Conservation (phyloP, 345 rosid genomes). For the Aquilaria malaccensis region DNA sequence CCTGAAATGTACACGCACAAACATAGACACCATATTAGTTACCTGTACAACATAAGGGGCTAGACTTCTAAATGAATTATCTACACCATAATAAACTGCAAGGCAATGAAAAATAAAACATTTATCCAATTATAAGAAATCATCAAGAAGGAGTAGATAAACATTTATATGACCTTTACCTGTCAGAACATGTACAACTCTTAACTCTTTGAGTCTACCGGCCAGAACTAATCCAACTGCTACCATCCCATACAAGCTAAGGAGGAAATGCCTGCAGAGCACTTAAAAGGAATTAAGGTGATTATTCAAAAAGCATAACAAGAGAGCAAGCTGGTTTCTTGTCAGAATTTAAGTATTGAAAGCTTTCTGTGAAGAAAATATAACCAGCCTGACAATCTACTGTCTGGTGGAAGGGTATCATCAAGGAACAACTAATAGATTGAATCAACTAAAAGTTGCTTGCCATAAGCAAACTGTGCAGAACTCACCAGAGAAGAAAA, state of each 20-base stretch:
- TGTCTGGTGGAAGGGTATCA: background rate
- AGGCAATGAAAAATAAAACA: conserved; percentile 10
- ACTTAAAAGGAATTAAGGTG: conserved; percentile 19
- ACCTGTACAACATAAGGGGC: conserved; percentile 78
- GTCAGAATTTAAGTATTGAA: background rate
- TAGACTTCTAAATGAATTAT: conserved; percentile 55
- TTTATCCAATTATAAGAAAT: conserved; percentile 4
- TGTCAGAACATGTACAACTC: conserved; percentile 43
- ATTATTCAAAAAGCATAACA: background rate
- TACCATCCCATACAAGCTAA: conserved; percentile 64
- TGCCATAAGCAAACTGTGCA: conserved; percentile 5
- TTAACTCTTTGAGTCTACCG: conserved; percentile 56
- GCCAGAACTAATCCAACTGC: conserved; percentile 73
- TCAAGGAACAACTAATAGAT: background rate
- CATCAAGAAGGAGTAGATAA: conserved; percentile 5
- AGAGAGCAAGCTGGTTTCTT: background rate
- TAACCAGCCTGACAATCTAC: background rate
- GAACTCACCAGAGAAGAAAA: conserved; percentile 87
- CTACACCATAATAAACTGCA: conserved; percentile 81
- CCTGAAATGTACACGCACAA: too few species aligned
- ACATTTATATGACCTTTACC: conserved; percentile 29
- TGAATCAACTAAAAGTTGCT: too few species aligned
- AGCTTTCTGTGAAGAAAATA: background rate
- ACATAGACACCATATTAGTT: conserved; percentile 10
- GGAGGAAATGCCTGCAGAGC: conserved; percentile 69